Evolutionary conservation across 257 asterid species (phyloP).

Genomic region (Solanum tarijense): DNA sequence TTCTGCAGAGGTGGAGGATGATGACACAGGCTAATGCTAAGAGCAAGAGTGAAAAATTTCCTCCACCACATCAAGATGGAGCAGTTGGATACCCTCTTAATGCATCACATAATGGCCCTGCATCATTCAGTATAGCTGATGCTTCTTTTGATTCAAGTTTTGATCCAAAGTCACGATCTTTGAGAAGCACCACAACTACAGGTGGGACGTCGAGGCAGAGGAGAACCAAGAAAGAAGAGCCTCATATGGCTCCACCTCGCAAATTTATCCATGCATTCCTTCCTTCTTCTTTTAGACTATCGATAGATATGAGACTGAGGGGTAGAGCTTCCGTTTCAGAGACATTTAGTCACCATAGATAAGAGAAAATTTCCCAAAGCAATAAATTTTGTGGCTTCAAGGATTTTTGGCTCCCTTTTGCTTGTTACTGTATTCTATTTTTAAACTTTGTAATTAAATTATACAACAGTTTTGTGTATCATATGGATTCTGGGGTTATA

Average conservation of each 20-base stretch:
- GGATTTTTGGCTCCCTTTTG: neutral
- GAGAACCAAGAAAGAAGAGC: conserved; percentile 35
- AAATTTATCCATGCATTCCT: conserved; percentile 41
- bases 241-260: conserved; percentile 39
- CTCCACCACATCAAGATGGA: conserved; percentile 92
- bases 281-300: conserved; percentile 49
- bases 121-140: conserved; percentile 31
- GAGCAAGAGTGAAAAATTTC: conserved; percentile 82
- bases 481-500: neutral
- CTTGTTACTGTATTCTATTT: neutral
- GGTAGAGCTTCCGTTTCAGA: conserved; percentile 36
- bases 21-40: conserved; percentile 43
- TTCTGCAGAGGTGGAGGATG: conserved; percentile 62
- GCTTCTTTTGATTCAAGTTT: conserved; percentile 36
- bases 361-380: neutral
- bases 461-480: conserved; percentile 4
- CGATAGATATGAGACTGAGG: conserved; percentile 51
- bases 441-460: conserved; percentile 9
- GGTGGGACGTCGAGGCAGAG: conserved; percentile 29
- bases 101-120: conserved; percentile 29
- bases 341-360: conserved; percentile 22
- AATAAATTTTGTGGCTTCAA: neutral
- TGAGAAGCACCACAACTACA: conserved; percentile 19
- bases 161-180: conserved; percentile 30
- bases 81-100: conserved; percentile 45